phyloP scores from a whole-genome alignment of 345 rosid genomes.

The Kandelia obovata region DNA sequence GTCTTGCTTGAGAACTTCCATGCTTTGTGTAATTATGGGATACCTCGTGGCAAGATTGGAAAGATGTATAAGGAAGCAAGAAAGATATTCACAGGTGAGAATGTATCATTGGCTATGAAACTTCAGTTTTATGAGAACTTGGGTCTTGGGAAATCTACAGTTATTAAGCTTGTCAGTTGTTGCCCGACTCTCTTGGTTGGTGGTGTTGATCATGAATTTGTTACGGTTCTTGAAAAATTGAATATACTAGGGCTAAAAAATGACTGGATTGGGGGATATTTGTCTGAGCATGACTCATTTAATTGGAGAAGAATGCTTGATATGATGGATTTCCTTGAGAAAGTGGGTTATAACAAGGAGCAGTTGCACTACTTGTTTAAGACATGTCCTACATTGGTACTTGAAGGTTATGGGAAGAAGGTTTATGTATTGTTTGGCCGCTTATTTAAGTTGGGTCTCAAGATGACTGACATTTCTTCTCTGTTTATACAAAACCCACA shows the following conservation, averaged over 20 bases:
- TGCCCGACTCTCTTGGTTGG: conserved; percentile 56
- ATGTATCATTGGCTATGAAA: conserved; percentile 42
- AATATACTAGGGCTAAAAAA: conserved; percentile 42
- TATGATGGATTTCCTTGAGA: conserved; percentile 59
- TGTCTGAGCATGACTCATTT: conserved; percentile 39
- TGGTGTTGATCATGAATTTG: conserved; percentile 44
- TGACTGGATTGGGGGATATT: conserved; percentile 45
- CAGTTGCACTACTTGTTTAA: conserved; percentile 42
- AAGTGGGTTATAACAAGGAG: conserved; percentile 50
- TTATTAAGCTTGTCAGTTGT: conserved; percentile 55
- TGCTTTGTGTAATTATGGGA: conserved; percentile 57
- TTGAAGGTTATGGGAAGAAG: conserved; percentile 63
- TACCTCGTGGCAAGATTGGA: conserved; percentile 68
- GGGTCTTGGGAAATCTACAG: conserved; percentile 49
- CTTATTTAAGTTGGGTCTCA: conserved; percentile 58
- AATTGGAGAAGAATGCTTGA: conserved; percentile 61
- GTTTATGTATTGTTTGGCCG: conserved; percentile 55
- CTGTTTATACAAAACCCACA: conserved; percentile 51
- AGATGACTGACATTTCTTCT: conserved; percentile 37
- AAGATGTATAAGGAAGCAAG: conserved; percentile 59
- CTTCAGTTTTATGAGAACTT: conserved; percentile 55
- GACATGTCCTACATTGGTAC: conserved; percentile 47
- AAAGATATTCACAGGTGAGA: conserved; percentile 48
- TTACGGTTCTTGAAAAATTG: conserved; percentile 47
- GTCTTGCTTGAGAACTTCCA: conserved; percentile 63